Evolutionary conservation across 2,329 filamentous ascomycete species (phyloP), one percentile per base, ranked within the genome.

Genomic region (Arachnomyces sp.): DNA sequence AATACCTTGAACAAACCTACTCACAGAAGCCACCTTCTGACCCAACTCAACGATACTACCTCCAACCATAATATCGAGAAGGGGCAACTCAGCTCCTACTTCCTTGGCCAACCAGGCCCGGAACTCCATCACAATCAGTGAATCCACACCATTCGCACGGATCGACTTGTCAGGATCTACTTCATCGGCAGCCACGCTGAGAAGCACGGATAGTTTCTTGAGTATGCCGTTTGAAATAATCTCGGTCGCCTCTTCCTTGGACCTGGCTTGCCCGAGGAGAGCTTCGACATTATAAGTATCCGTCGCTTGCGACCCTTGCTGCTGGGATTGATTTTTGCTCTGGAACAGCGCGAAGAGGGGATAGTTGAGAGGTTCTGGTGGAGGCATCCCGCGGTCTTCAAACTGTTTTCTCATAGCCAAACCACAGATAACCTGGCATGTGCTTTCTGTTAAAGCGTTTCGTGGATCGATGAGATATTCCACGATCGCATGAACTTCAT

Each of bases 51-150:
- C 40, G 34, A 53, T 46, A 28, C 43, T 45, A 15, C 34, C 40
- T 2, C 42, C 46, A 12, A 46, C 45, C 36, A 48, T 41, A 31
- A 52, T 42, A 11, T 50, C 46, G 12, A 46, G 18, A 7, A 46
- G 25, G 4, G 42, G 33, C 13, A 42, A 34, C 33, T 59, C 55
- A 2, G 56, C 52, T 25, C 45, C 45, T 12, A 57, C 39, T 16
- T 56, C 52, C 17, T 54, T 58, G 6, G 49, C 44, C 11, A 58
- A 47, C 56, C 55, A 59, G 1, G 46, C 55, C 12, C 50, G 45
- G 31, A 59, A 59, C 34, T 58, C 56, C 49, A 59, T 55, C 4
- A 54, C 52, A 14, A 59, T 49, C 9, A 59, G 47, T 2, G 53
- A 56, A 28, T 59, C 56, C 31, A 59, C 56, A 8, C 46, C 40